These are phyloP conservation scores for Phyllosticta capitalensis DNA, from an alignment of 2,329 filamentous ascomycete species.

Conservation along the genomic window DNA sequence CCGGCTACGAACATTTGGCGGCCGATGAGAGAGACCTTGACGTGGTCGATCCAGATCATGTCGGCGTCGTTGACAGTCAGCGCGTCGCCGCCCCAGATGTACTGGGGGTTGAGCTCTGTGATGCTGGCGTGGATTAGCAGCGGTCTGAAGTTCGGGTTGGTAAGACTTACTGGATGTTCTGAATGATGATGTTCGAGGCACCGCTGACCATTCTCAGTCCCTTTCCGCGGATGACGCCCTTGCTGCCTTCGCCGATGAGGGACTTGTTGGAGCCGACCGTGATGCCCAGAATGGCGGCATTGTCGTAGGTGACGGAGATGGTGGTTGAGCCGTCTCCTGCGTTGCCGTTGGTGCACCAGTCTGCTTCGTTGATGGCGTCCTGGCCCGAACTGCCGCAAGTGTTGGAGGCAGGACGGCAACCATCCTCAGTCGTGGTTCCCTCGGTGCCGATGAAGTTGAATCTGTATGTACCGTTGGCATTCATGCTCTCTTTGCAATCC, in stretches of 20 bases:
- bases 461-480: conserved; percentile 12
- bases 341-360: conserved; percentile 53
- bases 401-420: conserved; percentile 44
- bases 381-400: conserved; percentile 46
- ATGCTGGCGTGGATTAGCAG: conserved; percentile 22
- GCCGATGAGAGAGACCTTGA: conserved; percentile 45
- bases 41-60: conserved; percentile 16
- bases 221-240: conserved; percentile 50
- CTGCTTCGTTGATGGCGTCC: conserved; percentile 50
- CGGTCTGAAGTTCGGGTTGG: not conserved
- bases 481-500: conserved; percentile 19
- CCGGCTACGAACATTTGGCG: conserved; percentile 54
- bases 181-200: conserved; percentile 46
- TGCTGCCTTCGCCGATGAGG: conserved; percentile 43
- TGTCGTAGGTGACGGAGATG: conserved; percentile 38
- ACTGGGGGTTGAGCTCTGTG: conserved; percentile 30
- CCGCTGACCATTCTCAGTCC: conserved; percentile 36
- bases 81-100: conserved; percentile 28
- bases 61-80: conserved; percentile 24
- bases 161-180: conserved; percentile 20
- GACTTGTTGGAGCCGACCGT: conserved; percentile 49
- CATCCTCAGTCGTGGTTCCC: conserved; percentile 42
- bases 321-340: conserved; percentile 39
- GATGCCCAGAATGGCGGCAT: conserved; percentile 43
- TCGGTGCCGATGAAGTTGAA: conserved; percentile 49